Conservation (phyloP, 306 rosid species). For the Vigna mungo region DNA sequence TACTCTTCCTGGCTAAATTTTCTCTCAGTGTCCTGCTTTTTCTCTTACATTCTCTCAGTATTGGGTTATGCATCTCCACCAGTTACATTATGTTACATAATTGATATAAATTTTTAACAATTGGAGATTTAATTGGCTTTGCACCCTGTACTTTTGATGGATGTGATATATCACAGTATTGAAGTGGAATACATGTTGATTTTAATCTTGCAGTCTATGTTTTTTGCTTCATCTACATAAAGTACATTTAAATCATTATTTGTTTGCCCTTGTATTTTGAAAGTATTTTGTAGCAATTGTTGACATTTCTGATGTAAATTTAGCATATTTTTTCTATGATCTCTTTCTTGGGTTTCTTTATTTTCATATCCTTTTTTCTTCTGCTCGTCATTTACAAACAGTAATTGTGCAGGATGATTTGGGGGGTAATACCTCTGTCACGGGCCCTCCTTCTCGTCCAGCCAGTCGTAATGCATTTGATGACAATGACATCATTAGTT, state of each 20-base stretch:
- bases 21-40: not conserved
- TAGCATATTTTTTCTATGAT: not conserved
- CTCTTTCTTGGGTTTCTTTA: slow-evolving; percentile 1
- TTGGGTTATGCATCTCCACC: not conserved
- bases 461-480: slow-evolving; percentile 88
- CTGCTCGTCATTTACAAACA: slow-evolving; percentile 26
- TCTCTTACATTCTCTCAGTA: not conserved
- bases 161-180: not conserved
- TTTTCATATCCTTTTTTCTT: not conserved
- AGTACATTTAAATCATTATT: not conserved
- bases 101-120: not conserved
- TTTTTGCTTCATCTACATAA: not conserved
- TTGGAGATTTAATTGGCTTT: not conserved
- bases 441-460: slow-evolving; percentile 85
- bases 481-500: slow-evolving; percentile 69
- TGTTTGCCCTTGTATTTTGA: not conserved
- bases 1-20: not conserved
- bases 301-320: slow-evolving; percentile 4
- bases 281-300: not conserved
- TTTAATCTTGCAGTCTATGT: not conserved
- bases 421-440: slow-evolving; percentile 65
- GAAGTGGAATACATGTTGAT: not conserved
- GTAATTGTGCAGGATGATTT: slow-evolving; percentile 75
- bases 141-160: not conserved
- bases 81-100: not conserved